Base-by-base conservation (phyloP, 257 asterid species). In the Lavandula angustifolia region DNA sequence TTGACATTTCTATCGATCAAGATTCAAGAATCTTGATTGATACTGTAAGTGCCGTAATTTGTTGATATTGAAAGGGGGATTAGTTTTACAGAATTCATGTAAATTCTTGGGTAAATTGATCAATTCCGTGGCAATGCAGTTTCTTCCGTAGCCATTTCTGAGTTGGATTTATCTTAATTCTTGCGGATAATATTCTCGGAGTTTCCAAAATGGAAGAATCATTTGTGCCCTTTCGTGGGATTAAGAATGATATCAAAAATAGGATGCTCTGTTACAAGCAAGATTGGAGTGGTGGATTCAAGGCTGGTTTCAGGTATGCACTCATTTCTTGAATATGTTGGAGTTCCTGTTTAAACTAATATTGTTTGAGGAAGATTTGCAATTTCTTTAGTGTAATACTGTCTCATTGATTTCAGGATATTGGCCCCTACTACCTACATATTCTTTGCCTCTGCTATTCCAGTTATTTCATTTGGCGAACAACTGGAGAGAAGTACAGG, bases 381-480 rank as follows among this genome's bases (percentile, higher is more conserved):
- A 60, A 4, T 29, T 49, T 16, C 34, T 6, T n/a, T 16, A 56
- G 29, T 29, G 51, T 53, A 14, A 75, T 44, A 57, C 5, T 52
- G 37, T 16, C 16, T 9, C 22, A 32, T 54, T 44, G 56, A 64
- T 78, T 71, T 64, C 88, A 88, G 96, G 79, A 86, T 88, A 53
- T 63, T 88, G 87, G 96, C 96, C 14, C 96, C 96, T 3, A 86
- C 96, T 1, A 85, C 91, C 31, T 88, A 88, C 54, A 86, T 88
- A 69, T 88, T 88, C 58, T 88, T 88, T 43, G 96, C 96, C 12
- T 88, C 96, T 12, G 96, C 95, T 40, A 88, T 88, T 57, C 96
- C 96, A 6, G 96, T 88, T 46, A 88, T 88, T 54, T 88, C 96
- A 29, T 88, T 88, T 58, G 96, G 96, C 3, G 92, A 88, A 68